Conservation (phyloP, 495 filamentous ascomycete genomes). For the Letharia columbiana region DNA sequence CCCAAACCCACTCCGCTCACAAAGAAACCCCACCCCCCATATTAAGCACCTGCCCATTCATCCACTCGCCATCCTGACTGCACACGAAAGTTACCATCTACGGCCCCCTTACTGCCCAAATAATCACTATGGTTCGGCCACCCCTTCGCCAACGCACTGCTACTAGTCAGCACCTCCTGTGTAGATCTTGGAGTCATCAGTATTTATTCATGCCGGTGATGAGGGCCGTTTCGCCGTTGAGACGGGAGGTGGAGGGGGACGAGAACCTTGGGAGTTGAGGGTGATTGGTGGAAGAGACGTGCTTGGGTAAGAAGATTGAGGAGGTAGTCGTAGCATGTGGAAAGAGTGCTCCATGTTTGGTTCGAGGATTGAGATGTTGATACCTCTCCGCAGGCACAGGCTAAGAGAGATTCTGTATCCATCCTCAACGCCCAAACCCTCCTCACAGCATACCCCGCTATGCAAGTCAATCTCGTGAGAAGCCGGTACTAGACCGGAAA, state of each 20-base stretch:
- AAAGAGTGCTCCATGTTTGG: background rate
- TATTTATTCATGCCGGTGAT: constrained; percentile 26
- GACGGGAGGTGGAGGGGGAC: constrained; percentile 15
- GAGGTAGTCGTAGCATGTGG: background rate
- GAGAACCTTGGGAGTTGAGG: constrained; percentile 1
- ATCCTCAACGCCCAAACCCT: background rate
- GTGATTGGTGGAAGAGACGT: background rate
- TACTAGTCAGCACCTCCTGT: constrained; percentile 26
- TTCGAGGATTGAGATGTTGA: background rate
- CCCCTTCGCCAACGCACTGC: constrained; percentile 45
- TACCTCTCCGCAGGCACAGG: background rate
- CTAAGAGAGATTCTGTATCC: background rate
- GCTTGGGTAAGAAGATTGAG: background rate
- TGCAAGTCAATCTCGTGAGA: background rate
- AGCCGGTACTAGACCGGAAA: too few species aligned
- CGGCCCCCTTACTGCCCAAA: constrained; percentile 49
- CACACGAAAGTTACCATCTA: constrained; percentile 57
- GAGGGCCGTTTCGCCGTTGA: constrained; percentile 30
- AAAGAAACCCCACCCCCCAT: constrained; percentile 17
- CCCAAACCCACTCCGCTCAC: background rate
- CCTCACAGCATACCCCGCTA: too few species aligned
- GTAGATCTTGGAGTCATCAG: background rate
- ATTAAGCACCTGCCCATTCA: constrained; percentile 46
- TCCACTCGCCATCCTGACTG: constrained; percentile 55
- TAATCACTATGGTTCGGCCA: constrained; percentile 56